Evolutionary conservation across 176 grass and related monocot genomes (phyloP), one percentile per base, ranked within the genome.

Genomic region (Tillandsia fasciculata): DNA sequence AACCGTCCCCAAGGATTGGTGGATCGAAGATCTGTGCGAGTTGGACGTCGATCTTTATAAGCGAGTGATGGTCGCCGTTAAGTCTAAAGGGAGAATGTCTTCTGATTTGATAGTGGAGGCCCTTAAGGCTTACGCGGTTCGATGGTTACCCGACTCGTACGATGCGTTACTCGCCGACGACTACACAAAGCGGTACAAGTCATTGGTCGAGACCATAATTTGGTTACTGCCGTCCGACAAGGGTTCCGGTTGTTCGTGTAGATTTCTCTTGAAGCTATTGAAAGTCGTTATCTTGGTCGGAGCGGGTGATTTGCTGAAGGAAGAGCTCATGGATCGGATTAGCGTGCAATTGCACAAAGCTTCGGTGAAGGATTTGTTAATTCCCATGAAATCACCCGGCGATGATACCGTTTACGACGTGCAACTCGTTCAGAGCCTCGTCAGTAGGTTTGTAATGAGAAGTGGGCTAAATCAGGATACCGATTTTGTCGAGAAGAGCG

Each of bases 41-140:
- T 53, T 99, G 69, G 90, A 90, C 73, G 80, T 99, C 75, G 95
- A 99, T 78, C 83, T 94, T 52, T 99, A 99, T 80, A 99, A 94
- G 83, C 85, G 84, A 74, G 90, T 94, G 23, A 99, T 99, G 90
- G 75, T 90, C 78, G 87, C 84, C 33, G 78, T 99, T 72, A 94
- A 99, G 57, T 90, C 84, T 0, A 99, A 91, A 70, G 95, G 95
- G 51, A 94, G 90, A 81, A 99, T 99, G 84, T 91, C 90, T 20
- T 73, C 82, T 10, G 85, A 99, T 63, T 67, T 91, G 64, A 91
- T 99, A 64, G 90, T 84, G 71, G 90, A 94, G 78, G 90, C 90
- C 17, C 80, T 99, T 53, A 91, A 90, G 80, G 72, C 77, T 9
- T 94, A 99, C 69, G 85, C 95, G 27, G 82, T 99, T 67, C 87